Evolutionary conservation across 1,284 basidiomycete species (phyloP), one percentile per base, ranked within the genome.

Genomic region (Boletellus deceptivus): DNA sequence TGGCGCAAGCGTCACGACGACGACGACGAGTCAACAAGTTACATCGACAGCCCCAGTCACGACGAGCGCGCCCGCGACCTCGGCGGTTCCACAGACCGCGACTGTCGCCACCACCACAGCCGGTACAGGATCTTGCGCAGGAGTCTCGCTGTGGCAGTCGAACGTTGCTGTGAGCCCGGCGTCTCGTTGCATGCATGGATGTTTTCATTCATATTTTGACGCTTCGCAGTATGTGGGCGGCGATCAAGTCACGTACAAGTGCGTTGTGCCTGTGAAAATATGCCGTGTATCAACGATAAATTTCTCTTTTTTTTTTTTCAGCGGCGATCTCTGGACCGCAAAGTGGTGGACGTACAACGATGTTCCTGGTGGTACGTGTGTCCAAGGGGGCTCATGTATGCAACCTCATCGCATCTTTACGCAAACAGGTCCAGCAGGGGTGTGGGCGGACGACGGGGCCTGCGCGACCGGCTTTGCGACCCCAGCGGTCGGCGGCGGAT

Each of bases 61-160:
- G 14, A 64, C 62, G n/a, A 35, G 16, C 14, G n/a, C n/a, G 7
- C 34, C 34, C 9, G 34, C 34, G 3, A 31, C 29, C 4, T 31
- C 29, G 29, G 13, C 29, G 6, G 13, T 14, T 31, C 29, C 29
- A 11, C 29, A 8, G 10, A 31, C 29, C 1, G 17, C 14, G 34
- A 72, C 42, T 4, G 6, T 22, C 4, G 6, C 39, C 22, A 33
- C 49, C 4, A 60, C 27, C 3, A 61, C 59, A 16, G n/a, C 42
- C 3, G 25, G 56, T 3, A 43, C 52, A 0, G 52, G 74, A 11
- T 72, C 67, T 57, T 84, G 82, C 55, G 67, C 70, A 0, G 72
- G 75, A 10, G 70, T 80, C 38, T 64, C 75, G 10, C 57, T 77
- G 0, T 83, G 82, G 82, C 61, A 67, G 22, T 67, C 69, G 25